These are phyloP conservation scores for Penicillium sp. DNA, from an alignment of 2,329 filamentous ascomycete genomes.

Conservation along the genomic window DNA sequence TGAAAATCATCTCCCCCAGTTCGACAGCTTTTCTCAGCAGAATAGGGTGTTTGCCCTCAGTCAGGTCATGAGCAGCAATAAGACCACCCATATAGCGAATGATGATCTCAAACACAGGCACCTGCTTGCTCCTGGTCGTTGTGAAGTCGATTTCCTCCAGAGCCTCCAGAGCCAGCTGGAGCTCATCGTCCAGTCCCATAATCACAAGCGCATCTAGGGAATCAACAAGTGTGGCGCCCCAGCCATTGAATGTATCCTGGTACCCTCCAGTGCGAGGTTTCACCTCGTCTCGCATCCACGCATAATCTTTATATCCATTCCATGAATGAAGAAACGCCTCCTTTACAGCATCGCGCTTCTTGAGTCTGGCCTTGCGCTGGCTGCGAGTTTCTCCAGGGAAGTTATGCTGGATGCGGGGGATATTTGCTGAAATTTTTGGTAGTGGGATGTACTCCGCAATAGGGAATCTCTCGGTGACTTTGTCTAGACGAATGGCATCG, in stretches of 20 bases:
- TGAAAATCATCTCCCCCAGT: constrained; percentile 76
- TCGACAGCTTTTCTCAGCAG: constrained; percentile 77
- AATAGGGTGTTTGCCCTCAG: constrained; percentile 65
- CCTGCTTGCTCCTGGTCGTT: constrained; percentile 61
- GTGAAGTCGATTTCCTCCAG: constrained; percentile 80
- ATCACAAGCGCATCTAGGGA: constrained; percentile 80
- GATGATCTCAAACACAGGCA: constrained; percentile 87
- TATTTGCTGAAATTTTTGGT: constrained; percentile 67
- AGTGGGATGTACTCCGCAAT: constrained; percentile 67
- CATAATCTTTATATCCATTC: constrained; percentile 75
- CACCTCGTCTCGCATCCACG: constrained; percentile 85
- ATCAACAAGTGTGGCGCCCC: constrained; percentile 86
- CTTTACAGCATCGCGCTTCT: constrained; percentile 67
- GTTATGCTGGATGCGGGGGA: constrained; percentile 73
- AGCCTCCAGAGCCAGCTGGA: constrained; percentile 70
- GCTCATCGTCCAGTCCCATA: constrained; percentile 74
- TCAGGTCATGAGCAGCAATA: constrained; percentile 81
- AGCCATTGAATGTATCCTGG: constrained; percentile 85
- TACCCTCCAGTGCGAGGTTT: constrained; percentile 65
- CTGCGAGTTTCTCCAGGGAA: constrained; percentile 64
- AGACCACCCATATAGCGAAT: constrained; percentile 90
- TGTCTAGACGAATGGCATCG: constrained; percentile 62
- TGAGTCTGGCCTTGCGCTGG: constrained; percentile 59
- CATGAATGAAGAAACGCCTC: constrained; percentile 74
- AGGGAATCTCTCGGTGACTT: constrained; percentile 72